Evolutionary conservation across 1,139 yeast genomes (phyloP), one percentile per base, ranked within the genome.

Genomic region (Lodderomyces orthopsilosis): DNA sequence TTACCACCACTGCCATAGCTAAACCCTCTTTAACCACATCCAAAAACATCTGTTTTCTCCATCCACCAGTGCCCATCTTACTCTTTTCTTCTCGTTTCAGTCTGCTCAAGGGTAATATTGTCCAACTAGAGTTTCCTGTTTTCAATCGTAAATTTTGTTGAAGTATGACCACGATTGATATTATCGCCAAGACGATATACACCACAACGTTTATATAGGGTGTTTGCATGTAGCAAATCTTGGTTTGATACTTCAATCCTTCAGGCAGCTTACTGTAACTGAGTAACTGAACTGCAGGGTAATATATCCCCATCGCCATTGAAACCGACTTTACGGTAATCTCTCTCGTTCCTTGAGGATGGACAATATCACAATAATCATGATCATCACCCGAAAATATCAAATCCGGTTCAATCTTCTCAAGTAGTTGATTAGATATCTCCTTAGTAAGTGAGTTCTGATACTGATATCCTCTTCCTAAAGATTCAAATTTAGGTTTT

Each of bases 331-430:
- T 78, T 27, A 78, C 80, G 23, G 81, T 77, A 45, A 77, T 62
- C 51, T 77, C 82, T 26, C 74, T 55, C 1, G 53, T 47, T 4
- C 48, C 46, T 4, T 48, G 44, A 12, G 56, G 53, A 52, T 77
- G 82, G 2, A 47, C 44, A 4, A 75, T 58, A 48, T 75, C 81
- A 54, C 84, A 79, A 54, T 74, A 76, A 53, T 94, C 98, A 65
- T 94, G 99, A 61, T 93, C 98, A 59, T 93, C 99, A 1, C 99
- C 99, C 2, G 95, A 81, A 58, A 89, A 87, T 1, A 88, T 74
- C 7, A 84, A 65, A 19, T 70, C 67, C 0, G 99, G 99, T 41
- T 75, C 67, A 1, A 90, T 58, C 5, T 64, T 62, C 2, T 69
- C 56, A 34, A 93, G 62, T 6, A 93, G 72, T n/a, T 73, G 68